Percentiles rank a stretch among this genome's conserved stretches.
These are phyloP conservation scores for Cercospora sp. DNA, from an alignment of 2,329 filamentous ascomycete genomes.

Conservation along the genomic window DNA sequence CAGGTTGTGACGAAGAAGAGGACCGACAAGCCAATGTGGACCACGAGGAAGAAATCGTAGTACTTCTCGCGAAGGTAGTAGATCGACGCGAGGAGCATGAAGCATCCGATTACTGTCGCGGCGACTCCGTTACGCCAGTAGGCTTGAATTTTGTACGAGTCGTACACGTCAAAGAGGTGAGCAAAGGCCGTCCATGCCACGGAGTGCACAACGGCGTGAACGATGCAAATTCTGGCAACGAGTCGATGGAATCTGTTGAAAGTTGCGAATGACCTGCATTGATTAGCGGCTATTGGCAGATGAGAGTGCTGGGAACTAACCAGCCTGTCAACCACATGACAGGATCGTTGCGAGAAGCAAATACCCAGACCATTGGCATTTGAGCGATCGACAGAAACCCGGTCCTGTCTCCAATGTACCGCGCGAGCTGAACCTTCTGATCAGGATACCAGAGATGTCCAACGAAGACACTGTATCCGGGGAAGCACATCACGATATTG, in stretches of 20 bases:
- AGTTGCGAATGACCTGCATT: conserved; percentile 55
- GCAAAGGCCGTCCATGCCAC: conserved; percentile 51
- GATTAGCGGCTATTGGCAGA: background rate
- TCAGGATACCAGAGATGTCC: conserved; percentile 48
- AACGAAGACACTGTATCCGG: conserved; percentile 48
- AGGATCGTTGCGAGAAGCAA: conserved; percentile 66
- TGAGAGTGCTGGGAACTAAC: conserved; percentile 31
- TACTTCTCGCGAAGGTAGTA: conserved; percentile 54
- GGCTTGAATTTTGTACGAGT: conserved; percentile 40
- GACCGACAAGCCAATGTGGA: conserved; percentile 56
- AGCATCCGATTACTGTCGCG: conserved; percentile 48
- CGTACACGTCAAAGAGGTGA: conserved; percentile 45
- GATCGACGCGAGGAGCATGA: conserved; percentile 51
- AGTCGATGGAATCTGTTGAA: conserved; percentile 69
- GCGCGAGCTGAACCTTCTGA: conserved; percentile 44
- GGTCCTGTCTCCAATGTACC: conserved; percentile 63
- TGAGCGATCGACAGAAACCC: conserved; percentile 65
- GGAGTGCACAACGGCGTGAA: conserved; percentile 64
- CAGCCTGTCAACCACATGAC: conserved; percentile 68
- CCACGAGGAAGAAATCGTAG: conserved; percentile 55
- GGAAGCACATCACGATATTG: conserved; percentile 46
- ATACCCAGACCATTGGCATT: conserved; percentile 65
- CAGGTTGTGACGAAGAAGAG: conserved; percentile 54
- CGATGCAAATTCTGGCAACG: conserved; percentile 62
- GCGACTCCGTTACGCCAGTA: conserved; percentile 56